Conservation (phyloP, 78 protist genomes). For the Emiliania huxleyi region DNA sequence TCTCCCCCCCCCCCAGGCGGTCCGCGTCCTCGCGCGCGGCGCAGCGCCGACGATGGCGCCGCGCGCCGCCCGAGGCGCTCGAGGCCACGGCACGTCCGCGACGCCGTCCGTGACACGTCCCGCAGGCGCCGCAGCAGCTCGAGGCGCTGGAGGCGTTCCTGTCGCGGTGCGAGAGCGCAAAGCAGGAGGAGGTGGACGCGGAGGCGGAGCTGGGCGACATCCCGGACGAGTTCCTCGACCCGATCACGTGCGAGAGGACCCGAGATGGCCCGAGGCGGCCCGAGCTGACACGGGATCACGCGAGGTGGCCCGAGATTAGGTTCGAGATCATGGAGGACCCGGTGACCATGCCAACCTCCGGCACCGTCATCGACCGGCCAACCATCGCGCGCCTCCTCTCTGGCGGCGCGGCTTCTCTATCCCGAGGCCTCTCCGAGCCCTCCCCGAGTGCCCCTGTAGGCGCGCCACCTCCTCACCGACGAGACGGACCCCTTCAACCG, state of each 20-base stretch:
- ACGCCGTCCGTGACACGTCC: too few relatives aligned
- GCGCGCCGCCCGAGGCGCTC: too few relatives aligned
- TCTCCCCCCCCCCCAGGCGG: too few relatives aligned
- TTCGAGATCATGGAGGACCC: conserved; percentile 32
- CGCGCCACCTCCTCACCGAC: conserved; percentile 27
- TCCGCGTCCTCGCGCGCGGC: background rate
- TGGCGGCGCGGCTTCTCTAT: too few relatives aligned
- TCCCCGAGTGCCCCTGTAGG: background rate
- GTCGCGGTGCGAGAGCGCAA: background rate
- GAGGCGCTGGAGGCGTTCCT: background rate
- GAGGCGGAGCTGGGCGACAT: background rate
- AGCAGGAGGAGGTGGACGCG: background rate
- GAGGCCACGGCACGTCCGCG: too few relatives aligned
- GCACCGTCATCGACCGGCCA: background rate
- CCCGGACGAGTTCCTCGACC: conserved; percentile 35
- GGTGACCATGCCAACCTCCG: background rate
- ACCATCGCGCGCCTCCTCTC: background rate
- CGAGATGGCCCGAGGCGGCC: too few relatives aligned
- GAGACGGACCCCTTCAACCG: conserved; percentile 43
- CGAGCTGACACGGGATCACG: too few relatives aligned
- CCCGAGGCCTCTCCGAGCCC: too few relatives aligned
- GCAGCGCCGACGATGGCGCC: background rate
- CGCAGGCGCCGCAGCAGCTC: too few relatives aligned
- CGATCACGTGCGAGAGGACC: too few relatives aligned
- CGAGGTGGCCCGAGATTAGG: too few relatives aligned